Evolutionary conservation across 2,329 filamentous ascomycete species (phyloP), one percentile per base, ranked within the genome.

Genomic region (Sphaerostilbella broomeana): DNA sequence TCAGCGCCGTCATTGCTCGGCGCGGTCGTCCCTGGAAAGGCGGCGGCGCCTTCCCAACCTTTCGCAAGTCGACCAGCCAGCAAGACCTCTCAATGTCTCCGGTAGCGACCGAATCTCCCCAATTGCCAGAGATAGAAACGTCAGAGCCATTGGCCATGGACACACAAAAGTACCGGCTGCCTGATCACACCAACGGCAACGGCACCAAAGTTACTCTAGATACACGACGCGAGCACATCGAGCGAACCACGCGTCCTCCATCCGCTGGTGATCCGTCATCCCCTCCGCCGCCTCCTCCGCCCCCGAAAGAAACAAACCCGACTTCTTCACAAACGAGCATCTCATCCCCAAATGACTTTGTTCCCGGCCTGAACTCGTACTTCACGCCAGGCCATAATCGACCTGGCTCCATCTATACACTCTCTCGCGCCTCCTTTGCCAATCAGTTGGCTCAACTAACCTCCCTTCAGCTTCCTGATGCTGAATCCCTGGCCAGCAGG

Each of bases 361-460:
- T 68, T 12, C 63, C 70, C 29, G 72, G 75, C 40, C 63, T 73
- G 21, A 65, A 70, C 26, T 69, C 73, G 25, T 84, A 84, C 59
- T 86, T 86, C 59, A 79, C 81, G 25, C 76, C 78, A 4, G 76
- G 76, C 16, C 68, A 79, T 31, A 77, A 76, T 42, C 76, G 88
- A 10, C 73, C 88, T 4, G 85, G 85, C 28, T 97, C 90, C 24
- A 88, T 97, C 50, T 95, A 94, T 63, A 95, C 92, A 2, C 75
- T 98, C 43, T 95, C 88, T 2, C 79, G 90, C 30, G 84, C 84
- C 22, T 95, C 90, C 6, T 95, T 98, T 60, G 86, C 87, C 47
- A 94, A 86, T 53, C 92, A 97, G 61, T 77, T 97, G 38, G 86
- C 86, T 33, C 88, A 95, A 59, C 72, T 98, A 47, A 97, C 89